phyloP scores from a whole-genome alignment of 2,329 filamentous ascomycete genomes.

The Ascochyta pisi region DNA sequence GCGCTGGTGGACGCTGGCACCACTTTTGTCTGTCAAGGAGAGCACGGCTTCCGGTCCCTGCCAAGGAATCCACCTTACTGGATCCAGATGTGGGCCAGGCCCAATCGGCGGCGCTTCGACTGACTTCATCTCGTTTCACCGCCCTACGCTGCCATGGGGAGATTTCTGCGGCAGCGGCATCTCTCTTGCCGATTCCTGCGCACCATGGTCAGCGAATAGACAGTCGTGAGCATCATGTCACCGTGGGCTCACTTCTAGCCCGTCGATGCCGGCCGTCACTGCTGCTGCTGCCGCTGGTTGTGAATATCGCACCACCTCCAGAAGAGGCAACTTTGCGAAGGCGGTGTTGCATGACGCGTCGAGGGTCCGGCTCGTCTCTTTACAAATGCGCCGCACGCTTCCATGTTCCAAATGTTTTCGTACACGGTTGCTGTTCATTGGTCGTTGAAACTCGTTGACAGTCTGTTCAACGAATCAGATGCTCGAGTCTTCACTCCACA shows the following conservation, averaged over 20 bases:
- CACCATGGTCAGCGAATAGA: slow-evolving; percentile 10
- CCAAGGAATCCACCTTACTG: slow-evolving; percentile 15
- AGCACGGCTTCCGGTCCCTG: slow-evolving; percentile 29
- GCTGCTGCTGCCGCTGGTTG: slow-evolving; percentile 3
- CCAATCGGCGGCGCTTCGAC: slow-evolving; percentile 23
- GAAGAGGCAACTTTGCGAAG: slow-evolving; percentile 11
- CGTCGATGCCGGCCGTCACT: slow-evolving; percentile 7
- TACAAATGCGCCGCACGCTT: slow-evolving; percentile 4
- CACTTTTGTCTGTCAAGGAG: slow-evolving; percentile 39
- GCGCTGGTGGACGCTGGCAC: slow-evolving; percentile 24
- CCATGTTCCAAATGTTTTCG: slow-evolving; percentile 3
- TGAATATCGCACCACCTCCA: neutral
- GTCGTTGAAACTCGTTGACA: neutral
- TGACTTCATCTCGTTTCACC: slow-evolving; percentile 24
- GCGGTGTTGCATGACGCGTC: slow-evolving; percentile 15
- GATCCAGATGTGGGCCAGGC: slow-evolving; percentile 1
- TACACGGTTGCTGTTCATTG: slow-evolving; percentile 8
- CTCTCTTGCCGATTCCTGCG: slow-evolving; percentile 25
- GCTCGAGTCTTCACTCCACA: neutral
- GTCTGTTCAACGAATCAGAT: slow-evolving; percentile 2
- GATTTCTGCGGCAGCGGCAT: slow-evolving; percentile 28
- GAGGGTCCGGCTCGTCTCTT: slow-evolving; percentile 3
- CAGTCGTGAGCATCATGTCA: slow-evolving; percentile 28
- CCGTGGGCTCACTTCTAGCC: slow-evolving; percentile 25
- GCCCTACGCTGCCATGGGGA: slow-evolving; percentile 27